Conservation (phyloP, 768 basidiomycete species). For the Collybia sordida region DNA sequence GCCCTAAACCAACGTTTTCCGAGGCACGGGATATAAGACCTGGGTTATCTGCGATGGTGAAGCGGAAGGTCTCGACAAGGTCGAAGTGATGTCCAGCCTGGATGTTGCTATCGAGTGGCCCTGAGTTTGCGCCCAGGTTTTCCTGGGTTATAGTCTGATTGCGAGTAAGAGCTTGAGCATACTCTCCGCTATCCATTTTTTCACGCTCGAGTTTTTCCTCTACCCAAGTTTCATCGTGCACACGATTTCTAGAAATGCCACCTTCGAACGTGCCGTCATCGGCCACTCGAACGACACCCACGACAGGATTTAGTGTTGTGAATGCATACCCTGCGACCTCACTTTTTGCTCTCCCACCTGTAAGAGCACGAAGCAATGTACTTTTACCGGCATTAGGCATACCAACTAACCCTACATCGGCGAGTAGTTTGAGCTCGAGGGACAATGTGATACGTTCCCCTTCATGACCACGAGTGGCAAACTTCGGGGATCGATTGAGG, state of each 20-base stretch:
- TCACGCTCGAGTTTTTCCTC: conserved; percentile 49
- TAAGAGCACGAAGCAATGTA: conserved; percentile 87
- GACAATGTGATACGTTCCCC: conserved; percentile 81
- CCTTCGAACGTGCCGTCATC: conserved; percentile 79
- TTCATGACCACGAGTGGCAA: conserved; percentile 74
- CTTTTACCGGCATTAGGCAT: conserved; percentile 96
- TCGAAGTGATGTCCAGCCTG: conserved; percentile 55
- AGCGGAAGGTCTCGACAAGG: conserved; percentile 74
- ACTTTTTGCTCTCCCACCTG: conserved; percentile 78
- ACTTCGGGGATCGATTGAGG: conserved; percentile 78
- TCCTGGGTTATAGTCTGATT: conserved; percentile 36
- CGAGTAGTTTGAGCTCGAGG: conserved; percentile 89
- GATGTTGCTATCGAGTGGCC: conserved; percentile 13
- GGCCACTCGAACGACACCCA: conserved; percentile 85
- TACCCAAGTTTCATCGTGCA: conserved; percentile 67
- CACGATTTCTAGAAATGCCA: conserved; percentile 40
- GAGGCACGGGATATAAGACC: conserved; percentile 86
- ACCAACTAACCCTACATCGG: conserved; percentile 95
- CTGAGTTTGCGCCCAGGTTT: conserved; percentile 9
- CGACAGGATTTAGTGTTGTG: conserved; percentile 92
- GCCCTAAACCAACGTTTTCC: conserved; percentile 89
- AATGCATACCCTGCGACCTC: conserved; percentile 92
- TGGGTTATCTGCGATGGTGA: conserved; percentile 97
- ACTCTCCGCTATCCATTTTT: conserved; percentile 51
- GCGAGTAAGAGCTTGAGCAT: conserved; percentile 48